Base-by-base conservation (phyloP, 2,329 filamentous ascomycete genomes). In the Colletotrichum noveboracense region DNA sequence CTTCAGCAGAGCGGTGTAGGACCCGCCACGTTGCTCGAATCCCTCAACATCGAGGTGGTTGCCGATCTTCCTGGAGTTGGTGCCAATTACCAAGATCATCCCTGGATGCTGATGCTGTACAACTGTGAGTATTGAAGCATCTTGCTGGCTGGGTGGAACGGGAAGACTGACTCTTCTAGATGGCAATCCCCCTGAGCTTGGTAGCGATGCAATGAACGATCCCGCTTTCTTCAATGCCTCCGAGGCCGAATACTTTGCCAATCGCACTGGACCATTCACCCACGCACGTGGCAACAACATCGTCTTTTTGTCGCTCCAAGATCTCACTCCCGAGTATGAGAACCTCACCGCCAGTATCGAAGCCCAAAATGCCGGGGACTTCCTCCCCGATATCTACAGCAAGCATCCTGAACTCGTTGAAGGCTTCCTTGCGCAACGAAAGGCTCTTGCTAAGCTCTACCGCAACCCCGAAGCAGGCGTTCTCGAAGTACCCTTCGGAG, bases 1-100 rank as follows among this genome's bases (percentile, higher is more conserved):
- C 83, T 91, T 1, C 86, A 89, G 76, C 81, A 88, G 3, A 89
- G 88, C 14, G 89, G 89, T 1, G 84, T 91, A 6, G 89, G 89
- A 0, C 82, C 84, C 6, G 77, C 80, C 13, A 79, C 80, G 3
- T 77, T 86, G 3, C 80, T 91, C 6, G 70, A 81, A 1, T 76
- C 78, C 7, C 80, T 86, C n/a, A 81, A 81, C 1, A 87, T 91
- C 24, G 77, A 82, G 16, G 56, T 74, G 2, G 66, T 76, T 7
- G 70, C 70, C 4, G 52, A 77, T 16, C 74, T 77, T n/a, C 74
- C 76, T 7, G 76, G 74, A 6, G 76, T 77, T 4, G 76, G 76
- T 12, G 65, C 55, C 10, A 77, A 76, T 52, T 76, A 74, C 28
- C 76, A 77, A 36, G 76, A 77, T 18, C 76, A 77, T 28, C 66